Evolutionary conservation across 176 grass and related monocot genomes (phyloP).

Genomic region (Poa annua): DNA sequence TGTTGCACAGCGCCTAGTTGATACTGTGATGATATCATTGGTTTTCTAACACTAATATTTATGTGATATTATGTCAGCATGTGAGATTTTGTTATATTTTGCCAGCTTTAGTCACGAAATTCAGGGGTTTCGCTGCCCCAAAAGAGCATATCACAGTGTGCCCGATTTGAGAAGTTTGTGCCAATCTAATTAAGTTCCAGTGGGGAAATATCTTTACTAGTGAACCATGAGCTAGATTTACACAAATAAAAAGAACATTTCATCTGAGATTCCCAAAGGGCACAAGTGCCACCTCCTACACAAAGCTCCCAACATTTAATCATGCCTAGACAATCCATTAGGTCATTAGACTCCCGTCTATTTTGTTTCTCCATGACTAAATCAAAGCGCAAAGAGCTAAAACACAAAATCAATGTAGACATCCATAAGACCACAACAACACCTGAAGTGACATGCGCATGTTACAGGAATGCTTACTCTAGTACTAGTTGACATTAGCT

Average conservation of each 20-base stretch:
- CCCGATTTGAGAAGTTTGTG: not conserved
- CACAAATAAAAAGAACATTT: no score
- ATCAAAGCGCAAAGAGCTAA: conserved; percentile 16
- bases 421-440: conserved; percentile 24
- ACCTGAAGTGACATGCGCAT: conserved; percentile 53
- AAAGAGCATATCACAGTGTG: no score
- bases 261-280: not conserved
- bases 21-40: no score
- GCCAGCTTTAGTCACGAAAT: no score
- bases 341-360: conserved; percentile 35
- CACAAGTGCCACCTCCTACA: conserved; percentile 25
- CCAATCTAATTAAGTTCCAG: no score
- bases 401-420: conserved; percentile 26
- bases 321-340: conserved; percentile 27
- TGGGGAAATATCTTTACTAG: no score
- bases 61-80: no score
- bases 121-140: no score
- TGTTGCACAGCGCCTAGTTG: no score
- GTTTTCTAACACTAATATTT: no score
- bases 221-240: no score
- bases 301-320: conserved; percentile 16
- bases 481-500: conserved; percentile 43
- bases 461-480: conserved; percentile 35
- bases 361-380: conserved; percentile 9
- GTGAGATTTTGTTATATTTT: no score